Conservation (phyloP, 2,329 filamentous ascomycete genomes). For the Monilinia fructigena region DNA sequence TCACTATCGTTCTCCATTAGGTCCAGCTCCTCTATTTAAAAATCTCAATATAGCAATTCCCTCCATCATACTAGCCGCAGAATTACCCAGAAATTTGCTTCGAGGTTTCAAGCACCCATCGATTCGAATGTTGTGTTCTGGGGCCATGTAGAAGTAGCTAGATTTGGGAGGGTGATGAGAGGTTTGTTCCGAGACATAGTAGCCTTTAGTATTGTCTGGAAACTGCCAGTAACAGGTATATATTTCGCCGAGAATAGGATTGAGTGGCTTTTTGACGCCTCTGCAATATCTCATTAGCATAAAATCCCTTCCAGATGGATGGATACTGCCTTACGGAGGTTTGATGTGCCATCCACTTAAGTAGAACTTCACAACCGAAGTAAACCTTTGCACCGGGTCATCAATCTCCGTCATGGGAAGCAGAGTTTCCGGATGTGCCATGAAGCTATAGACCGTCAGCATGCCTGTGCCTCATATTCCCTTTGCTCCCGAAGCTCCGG, state of each 20-base stretch:
- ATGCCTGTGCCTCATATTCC: slow-evolving; percentile 1
- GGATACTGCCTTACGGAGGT: slow-evolving; percentile 66
- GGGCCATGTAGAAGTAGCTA: slow-evolving; percentile 98
- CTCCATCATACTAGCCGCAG: slow-evolving; percentile 97
- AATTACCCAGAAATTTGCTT: slow-evolving; percentile 95
- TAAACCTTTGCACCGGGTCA: slow-evolving; percentile 84
- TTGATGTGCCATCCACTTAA: slow-evolving; percentile 98
- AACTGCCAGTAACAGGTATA: slow-evolving; percentile 97
- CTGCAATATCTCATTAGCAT: slow-evolving; percentile 46
- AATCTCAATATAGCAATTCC: slow-evolving; percentile 85
- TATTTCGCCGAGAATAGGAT: slow-evolving; percentile 91
- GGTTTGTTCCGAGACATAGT: slow-evolving; percentile 97
- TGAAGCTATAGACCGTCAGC: slow-evolving; percentile 66
- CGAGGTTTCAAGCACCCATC: slow-evolving; percentile 93
- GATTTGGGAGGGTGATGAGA: slow-evolving; percentile 98
- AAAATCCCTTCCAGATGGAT: background rate
- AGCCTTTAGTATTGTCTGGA: slow-evolving; percentile 77
- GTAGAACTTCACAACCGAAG: slow-evolving; percentile 97
- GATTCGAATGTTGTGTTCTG: slow-evolving; percentile 88
- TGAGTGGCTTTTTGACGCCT: slow-evolving; percentile 96
- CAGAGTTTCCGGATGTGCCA: slow-evolving; percentile 97
- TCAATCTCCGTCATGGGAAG: slow-evolving; percentile 84
- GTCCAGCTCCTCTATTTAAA: slow-evolving; percentile 69
- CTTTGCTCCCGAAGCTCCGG: background rate
- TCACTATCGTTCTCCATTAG: slow-evolving; percentile 73